Percentiles rank a stretch among this genome's conserved stretches.
phyloP scores from a whole-genome alignment of 352 stramenopile genomes.

The Phytophthora ramorum region DNA sequence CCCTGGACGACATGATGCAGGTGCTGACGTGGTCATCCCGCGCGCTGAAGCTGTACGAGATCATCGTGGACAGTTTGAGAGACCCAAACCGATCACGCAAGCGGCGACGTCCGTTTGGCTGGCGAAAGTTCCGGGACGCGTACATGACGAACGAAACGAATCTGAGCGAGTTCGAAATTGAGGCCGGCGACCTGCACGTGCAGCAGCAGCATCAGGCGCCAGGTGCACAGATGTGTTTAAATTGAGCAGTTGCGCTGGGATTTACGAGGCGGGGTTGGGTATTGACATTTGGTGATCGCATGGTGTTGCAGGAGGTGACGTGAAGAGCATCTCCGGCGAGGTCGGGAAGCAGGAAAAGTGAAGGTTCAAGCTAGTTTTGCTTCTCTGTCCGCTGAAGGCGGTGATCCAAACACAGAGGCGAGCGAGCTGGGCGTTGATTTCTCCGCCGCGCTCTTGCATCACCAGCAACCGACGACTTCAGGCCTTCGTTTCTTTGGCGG shows the following conservation, averaged over 20 bases:
- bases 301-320: not conserved
- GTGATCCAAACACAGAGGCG: not conserved
- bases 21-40: too few relatives aligned
- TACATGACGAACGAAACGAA: too few relatives aligned
- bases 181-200: slow-evolving; percentile 49
- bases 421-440: not conserved
- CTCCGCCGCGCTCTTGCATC: not conserved
- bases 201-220: slow-evolving; percentile 2
- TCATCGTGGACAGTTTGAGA: too few relatives aligned
- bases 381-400: not conserved
- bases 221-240: slow-evolving; percentile 27
- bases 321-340: not conserved
- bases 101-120: too few relatives aligned
- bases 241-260: slow-evolving; percentile 25
- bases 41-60: too few relatives aligned
- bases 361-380: not conserved
- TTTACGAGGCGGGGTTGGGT: not conserved
- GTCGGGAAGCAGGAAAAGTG: not conserved
- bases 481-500: not conserved
- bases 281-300: not conserved
- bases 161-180: slow-evolving; percentile 78
- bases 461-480: not conserved
- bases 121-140: too few relatives aligned
- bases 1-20: too few relatives aligned
- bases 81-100: too few relatives aligned